Percentiles rank a stretch among this genome's conserved stretches.
Conservation (phyloP, 768 basidiomycete species). For the Suillus brevipes region DNA sequence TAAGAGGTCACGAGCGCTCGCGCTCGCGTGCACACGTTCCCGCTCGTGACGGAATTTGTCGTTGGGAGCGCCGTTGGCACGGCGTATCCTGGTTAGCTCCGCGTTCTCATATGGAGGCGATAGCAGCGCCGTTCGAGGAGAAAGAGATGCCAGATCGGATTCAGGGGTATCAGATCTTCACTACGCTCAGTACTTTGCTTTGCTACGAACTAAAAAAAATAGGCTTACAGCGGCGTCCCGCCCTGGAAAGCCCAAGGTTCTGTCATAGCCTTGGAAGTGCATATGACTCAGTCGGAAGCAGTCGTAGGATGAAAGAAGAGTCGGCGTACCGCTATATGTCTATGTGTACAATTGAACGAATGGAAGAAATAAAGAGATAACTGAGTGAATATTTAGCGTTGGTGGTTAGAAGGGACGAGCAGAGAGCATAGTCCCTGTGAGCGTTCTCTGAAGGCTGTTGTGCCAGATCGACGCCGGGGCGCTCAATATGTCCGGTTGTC, state of each 20-base stretch:
- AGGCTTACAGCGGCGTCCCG: slow-evolving; percentile 22
- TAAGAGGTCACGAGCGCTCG: slow-evolving; percentile 32
- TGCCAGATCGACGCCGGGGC: slow-evolving; percentile 4
- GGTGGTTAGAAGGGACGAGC: background rate
- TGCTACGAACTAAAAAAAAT: background rate
- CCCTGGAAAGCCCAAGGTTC: slow-evolving; percentile 22
- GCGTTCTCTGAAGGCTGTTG: slow-evolving; percentile 9
- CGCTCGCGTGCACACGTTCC: slow-evolving; percentile 33
- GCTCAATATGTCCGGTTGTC: slow-evolving; percentile 20
- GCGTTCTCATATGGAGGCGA: slow-evolving; percentile 25
- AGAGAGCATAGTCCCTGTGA: background rate
- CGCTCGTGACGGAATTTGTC: slow-evolving; percentile 35
- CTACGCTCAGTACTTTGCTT: slow-evolving; percentile 5
- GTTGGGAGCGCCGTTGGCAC: slow-evolving; percentile 30
- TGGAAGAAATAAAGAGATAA: slow-evolving; percentile 2
- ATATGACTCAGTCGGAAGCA: background rate
- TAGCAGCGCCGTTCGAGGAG: slow-evolving; percentile 30
- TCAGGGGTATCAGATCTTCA: slow-evolving; percentile 23
- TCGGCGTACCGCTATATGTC: background rate
- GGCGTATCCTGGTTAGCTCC: slow-evolving; percentile 9
- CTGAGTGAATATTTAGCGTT: slow-evolving; percentile 2
- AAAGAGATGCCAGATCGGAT: slow-evolving; percentile 28
- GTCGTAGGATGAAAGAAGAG: background rate
- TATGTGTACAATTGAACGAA: slow-evolving; percentile 2
- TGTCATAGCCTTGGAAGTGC: slow-evolving; percentile 22